A percentile compares a stretch with the other conserved stretches of the same genome.
Conservation (phyloP, 257 asterid genomes). For the Lithospermum erythrorhizon region DNA sequence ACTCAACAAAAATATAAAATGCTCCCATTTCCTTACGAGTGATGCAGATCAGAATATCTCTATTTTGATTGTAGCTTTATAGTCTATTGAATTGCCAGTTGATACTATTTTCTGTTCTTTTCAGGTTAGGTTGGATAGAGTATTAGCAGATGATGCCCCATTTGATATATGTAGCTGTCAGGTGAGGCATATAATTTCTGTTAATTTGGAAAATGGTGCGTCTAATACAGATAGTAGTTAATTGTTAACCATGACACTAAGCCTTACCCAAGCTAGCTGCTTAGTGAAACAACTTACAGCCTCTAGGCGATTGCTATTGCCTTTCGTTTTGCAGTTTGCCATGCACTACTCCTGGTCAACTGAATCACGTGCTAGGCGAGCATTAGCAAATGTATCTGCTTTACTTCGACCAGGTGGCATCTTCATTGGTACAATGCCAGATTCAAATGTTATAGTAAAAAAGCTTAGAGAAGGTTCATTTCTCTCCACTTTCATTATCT, state of each 20-base stretch:
- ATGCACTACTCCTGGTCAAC: slow-evolving; percentile 99
- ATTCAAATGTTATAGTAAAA: slow-evolving; percentile 83
- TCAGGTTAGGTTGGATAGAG: slow-evolving; percentile 73
- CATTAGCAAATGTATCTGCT: slow-evolving; percentile 89
- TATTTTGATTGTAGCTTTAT: no score
- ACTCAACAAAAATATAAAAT: no score
- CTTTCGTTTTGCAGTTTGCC: slow-evolving; percentile 64
- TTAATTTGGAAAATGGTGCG: background rate
- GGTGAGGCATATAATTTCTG: slow-evolving; percentile 31
- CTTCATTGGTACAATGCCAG: slow-evolving; percentile 98
- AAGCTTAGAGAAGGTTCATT: slow-evolving; percentile 83
- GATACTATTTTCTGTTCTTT: slow-evolving; percentile 11
- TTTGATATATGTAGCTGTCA: slow-evolving; percentile 96
- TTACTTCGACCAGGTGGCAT: slow-evolving; percentile 96
- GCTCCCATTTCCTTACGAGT: background rate
- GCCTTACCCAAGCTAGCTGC: background rate
- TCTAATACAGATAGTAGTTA: background rate
- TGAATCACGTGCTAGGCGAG: slow-evolving; percentile 92
- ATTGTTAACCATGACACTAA: no score
- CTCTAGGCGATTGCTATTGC: background rate
- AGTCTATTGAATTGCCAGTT: slow-evolving; percentile 1
- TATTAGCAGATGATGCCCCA: slow-evolving; percentile 85
- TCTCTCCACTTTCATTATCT: background rate
- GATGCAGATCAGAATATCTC: no score
- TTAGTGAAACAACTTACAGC: background rate